Conservation (phyloP, 106 monocot genomes). For the Agapanthus africanus region DNA sequence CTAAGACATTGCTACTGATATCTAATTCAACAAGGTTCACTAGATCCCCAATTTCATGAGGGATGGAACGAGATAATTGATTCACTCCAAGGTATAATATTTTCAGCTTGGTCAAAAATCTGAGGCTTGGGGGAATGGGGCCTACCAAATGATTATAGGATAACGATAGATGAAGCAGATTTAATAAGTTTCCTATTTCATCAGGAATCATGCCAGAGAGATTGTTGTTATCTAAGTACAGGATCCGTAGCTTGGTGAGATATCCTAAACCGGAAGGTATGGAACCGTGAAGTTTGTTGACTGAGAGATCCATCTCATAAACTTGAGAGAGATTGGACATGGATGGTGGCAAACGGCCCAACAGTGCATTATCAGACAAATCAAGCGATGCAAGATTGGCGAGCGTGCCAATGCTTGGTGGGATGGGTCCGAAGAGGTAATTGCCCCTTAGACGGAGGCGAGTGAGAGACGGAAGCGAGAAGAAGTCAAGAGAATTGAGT, state of each 20-base stretch:
- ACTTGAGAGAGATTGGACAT: conserved; percentile 5
- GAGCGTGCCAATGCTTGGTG: background rate
- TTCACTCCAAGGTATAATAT: background rate
- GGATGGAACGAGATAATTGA: background rate
- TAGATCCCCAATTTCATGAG: background rate
- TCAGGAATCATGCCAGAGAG: conserved; percentile 14
- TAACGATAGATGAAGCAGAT: background rate
- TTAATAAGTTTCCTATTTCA: conserved; percentile 2
- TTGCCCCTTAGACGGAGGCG: conserved; percentile 8
- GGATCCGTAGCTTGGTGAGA: background rate
- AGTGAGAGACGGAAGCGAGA: background rate
- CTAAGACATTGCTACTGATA: background rate
- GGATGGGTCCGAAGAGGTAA: conserved; percentile 10
- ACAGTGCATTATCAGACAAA: background rate
- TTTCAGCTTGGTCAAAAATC: background rate
- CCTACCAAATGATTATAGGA: conserved; percentile 7
- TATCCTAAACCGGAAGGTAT: conserved; percentile 18
- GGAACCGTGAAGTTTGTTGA: background rate
- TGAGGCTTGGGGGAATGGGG: background rate
- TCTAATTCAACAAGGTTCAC: background rate
- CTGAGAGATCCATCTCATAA: background rate
- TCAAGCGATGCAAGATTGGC: conserved; percentile 9
- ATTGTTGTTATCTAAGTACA: background rate
- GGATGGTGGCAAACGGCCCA: background rate
- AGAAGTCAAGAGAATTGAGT: conserved; percentile 6